Conservation (phyloP, 306 rosid genomes). For the Gleditsia sinensis region DNA sequence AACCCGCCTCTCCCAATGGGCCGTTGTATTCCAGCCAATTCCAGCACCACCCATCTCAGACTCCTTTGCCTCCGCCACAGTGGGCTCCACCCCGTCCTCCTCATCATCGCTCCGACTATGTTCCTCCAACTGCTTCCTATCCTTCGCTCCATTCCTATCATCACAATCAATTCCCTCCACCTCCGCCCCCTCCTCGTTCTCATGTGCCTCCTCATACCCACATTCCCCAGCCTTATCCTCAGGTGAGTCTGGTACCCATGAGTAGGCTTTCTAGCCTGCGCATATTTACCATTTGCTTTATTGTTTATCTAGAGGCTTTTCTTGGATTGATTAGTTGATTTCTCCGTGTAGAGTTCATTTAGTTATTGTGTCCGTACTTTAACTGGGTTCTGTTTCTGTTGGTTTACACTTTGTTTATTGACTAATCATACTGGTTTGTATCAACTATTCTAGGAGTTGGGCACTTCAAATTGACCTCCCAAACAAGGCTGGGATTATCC, state of each 20-base stretch:
- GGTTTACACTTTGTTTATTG: background rate
- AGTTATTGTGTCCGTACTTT: background rate
- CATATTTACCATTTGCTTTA: background rate
- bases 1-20: constrained; percentile 58
- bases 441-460: constrained; percentile 69
- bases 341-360: background rate
- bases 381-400: background rate
- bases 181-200: constrained; percentile 52
- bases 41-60: constrained; percentile 72
- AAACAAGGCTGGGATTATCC: constrained; percentile 65
- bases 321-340: background rate
- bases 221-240: constrained; percentile 68
- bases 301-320: constrained; percentile 28
- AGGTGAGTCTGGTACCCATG: constrained; percentile 39
- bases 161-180: constrained; percentile 59
- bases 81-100: constrained; percentile 74
- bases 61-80: constrained; percentile 75
- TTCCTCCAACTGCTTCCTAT: constrained; percentile 44
- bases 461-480: constrained; percentile 58
- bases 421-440: background rate
- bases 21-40: constrained; percentile 74
- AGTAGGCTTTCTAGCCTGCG: background rate
- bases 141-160: constrained; percentile 56
- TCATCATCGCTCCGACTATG: constrained; percentile 34
- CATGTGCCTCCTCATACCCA: constrained; percentile 59